Conservation (phyloP, 371 early-diverging fungal genomes). For the Mortierella sp. region DNA sequence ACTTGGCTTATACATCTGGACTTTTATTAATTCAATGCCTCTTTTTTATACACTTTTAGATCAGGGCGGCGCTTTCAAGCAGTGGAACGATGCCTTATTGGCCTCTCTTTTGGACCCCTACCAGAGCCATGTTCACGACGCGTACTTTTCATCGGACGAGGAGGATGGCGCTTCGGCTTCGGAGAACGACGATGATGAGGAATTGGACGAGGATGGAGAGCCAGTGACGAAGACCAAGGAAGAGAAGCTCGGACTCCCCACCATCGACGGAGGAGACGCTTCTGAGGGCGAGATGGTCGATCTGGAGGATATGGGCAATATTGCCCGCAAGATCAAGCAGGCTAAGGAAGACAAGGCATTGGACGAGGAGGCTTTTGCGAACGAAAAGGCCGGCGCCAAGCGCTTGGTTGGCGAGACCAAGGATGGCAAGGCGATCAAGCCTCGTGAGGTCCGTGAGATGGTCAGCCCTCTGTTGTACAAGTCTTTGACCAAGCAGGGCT, state of each 20-base stretch:
- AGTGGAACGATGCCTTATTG: slow-evolving; percentile 67
- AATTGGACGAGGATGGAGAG: slow-evolving; percentile 51
- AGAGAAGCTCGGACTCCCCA: slow-evolving; percentile 51
- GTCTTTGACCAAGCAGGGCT: slow-evolving; percentile 84
- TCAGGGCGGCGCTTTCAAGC: slow-evolving; percentile 69
- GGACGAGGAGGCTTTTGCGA: slow-evolving; percentile 69
- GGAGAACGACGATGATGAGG: slow-evolving; percentile 66
- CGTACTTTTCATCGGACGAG: slow-evolving; percentile 61
- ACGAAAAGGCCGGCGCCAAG: slow-evolving; percentile 66
- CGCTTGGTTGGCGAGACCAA: slow-evolving; percentile 60
- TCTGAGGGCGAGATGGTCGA: slow-evolving; percentile 79
- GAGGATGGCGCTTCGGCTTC: slow-evolving; percentile 60
- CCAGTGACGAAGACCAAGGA: slow-evolving; percentile 55
- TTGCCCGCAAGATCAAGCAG: slow-evolving; percentile 71
- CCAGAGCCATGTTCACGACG: slow-evolving; percentile 59
- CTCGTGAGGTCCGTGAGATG: slow-evolving; percentile 76
- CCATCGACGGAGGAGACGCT: slow-evolving; percentile 57
- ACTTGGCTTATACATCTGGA: background rate
- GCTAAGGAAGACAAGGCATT: slow-evolving; percentile 68
- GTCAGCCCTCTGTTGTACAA: slow-evolving; percentile 82
- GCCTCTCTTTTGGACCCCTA: slow-evolving; percentile 65
- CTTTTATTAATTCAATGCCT: background rate
- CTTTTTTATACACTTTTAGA: slow-evolving; percentile 34
- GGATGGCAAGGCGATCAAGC: slow-evolving; percentile 54
- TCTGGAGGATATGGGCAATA: slow-evolving; percentile 80